Conservation (phyloP, 768 basidiomycete genomes). For the Tricholoma sp. region DNA sequence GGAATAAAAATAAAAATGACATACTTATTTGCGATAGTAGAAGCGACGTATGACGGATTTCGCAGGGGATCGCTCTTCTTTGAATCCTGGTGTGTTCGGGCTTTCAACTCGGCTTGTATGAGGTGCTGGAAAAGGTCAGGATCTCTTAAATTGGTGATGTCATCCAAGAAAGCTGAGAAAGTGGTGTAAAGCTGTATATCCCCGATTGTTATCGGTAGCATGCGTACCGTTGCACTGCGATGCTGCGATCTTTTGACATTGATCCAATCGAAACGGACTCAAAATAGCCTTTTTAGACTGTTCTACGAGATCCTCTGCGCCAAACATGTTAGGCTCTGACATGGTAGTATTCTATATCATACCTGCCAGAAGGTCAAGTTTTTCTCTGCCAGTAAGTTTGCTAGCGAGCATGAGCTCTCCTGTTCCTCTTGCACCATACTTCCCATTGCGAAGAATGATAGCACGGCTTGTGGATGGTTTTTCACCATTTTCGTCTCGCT, state of each 20-base stretch:
- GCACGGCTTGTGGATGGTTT: slow-evolving; percentile 69
- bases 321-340: neutral
- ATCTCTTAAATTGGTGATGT: slow-evolving; percentile 64
- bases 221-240: slow-evolving; percentile 66
- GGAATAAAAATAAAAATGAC: neutral
- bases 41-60: slow-evolving; percentile 50
- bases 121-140: slow-evolving; percentile 53
- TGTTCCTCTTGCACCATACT: slow-evolving; percentile 64
- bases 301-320: slow-evolving; percentile 61
- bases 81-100: slow-evolving; percentile 38
- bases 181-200: neutral
- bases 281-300: slow-evolving; percentile 54
- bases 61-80: slow-evolving; percentile 23
- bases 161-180: slow-evolving; percentile 57
- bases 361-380: slow-evolving; percentile 78
- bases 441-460: slow-evolving; percentile 69
- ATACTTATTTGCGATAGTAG: slow-evolving; percentile 55
- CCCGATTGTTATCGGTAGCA: neutral
- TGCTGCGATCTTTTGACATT: slow-evolving; percentile 63
- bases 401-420: slow-evolving; percentile 57
- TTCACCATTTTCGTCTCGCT: slow-evolving; percentile 45
- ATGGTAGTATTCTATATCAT: slow-evolving; percentile 10
- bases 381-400: slow-evolving; percentile 72
- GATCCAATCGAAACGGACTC: slow-evolving; percentile 59
- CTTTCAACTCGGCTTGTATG: slow-evolving; percentile 51